Conservation (phyloP, 805 yeast species). For the Barnettozyma salicaria region DNA sequence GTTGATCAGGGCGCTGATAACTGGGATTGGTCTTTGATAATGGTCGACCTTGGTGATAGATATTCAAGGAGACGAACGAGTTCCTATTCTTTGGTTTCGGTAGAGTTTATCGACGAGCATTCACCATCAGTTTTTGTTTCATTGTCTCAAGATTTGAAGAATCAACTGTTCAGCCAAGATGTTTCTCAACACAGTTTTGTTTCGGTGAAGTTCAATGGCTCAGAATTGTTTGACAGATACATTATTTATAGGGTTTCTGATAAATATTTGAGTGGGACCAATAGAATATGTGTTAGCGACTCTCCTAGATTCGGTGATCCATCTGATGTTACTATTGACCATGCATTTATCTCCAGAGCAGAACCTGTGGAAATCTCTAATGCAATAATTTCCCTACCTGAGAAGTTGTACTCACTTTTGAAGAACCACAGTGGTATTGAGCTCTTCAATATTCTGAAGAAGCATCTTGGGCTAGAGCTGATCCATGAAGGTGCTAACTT, state of each 20-base stretch:
- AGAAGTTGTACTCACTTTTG: slow-evolving; percentile 16
- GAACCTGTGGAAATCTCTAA: slow-evolving; percentile 15
- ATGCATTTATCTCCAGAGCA: slow-evolving; percentile 13
- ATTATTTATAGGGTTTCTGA: slow-evolving; percentile 10
- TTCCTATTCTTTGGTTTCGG: slow-evolving; percentile 1
- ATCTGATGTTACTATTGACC: slow-evolving; percentile 18
- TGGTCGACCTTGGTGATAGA: not conserved
- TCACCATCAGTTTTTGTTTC: slow-evolving; percentile 1
- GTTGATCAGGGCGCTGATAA: no score
- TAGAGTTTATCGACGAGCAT: slow-evolving; percentile 4
- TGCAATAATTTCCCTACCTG: slow-evolving; percentile 21
- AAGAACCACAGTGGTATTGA: slow-evolving; percentile 15
- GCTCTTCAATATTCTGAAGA: slow-evolving; percentile 11
- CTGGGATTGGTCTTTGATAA: not conserved
- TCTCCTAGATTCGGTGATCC: slow-evolving; percentile 10
- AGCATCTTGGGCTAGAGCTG: slow-evolving; percentile 9
- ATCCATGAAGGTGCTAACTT: slow-evolving; percentile 19
- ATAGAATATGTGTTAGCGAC: slow-evolving; percentile 8
- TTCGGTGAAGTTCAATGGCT: slow-evolving; percentile 19
- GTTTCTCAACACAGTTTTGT: slow-evolving; percentile 5
- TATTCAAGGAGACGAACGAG: no score
- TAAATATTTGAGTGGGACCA: slow-evolving; percentile 8
- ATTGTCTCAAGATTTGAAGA: slow-evolving; percentile 7
- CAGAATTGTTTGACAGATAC: slow-evolving; percentile 6
- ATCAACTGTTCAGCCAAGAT: not conserved